These are phyloP conservation scores for Phytophthora podocarpi DNA, from an alignment of 352 stramenopile species.

Conservation along the genomic window DNA sequence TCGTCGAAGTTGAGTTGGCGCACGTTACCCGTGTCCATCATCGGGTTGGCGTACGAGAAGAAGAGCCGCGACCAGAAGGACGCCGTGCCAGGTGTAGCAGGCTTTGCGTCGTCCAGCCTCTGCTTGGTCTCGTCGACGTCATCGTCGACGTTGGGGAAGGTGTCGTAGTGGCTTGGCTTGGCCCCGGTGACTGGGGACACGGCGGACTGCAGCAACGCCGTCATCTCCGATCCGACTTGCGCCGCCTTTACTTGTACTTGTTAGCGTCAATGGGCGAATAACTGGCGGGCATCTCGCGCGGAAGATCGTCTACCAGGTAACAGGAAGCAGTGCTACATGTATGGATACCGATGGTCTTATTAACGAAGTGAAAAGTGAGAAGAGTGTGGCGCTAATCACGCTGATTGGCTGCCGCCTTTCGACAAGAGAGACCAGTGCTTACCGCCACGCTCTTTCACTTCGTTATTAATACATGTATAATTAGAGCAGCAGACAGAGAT, in stretches of 20 bases:
- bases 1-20: constrained; percentile 47
- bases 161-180: constrained; percentile 9
- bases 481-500: too few relatives aligned
- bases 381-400: not conserved
- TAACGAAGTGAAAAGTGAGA: constrained; percentile 2
- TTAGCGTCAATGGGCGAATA: constrained; percentile 1
- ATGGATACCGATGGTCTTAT: not conserved
- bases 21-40: constrained; percentile 46
- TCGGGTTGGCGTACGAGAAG: constrained; percentile 44
- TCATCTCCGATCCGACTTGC: too few relatives aligned
- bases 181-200: constrained; percentile 1
- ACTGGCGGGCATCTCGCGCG: not conserved
- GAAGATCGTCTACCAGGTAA: too few relatives aligned
- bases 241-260: not conserved
- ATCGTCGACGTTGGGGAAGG: constrained; percentile 6
- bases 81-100: constrained; percentile 11
- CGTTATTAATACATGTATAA: too few relatives aligned
- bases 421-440: too few relatives aligned
- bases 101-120: not conserved
- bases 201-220: not conserved
- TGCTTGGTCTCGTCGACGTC: constrained; percentile 11
- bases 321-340: too few relatives aligned
- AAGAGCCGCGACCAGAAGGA: constrained; percentile 34
- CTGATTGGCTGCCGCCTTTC: constrained; percentile 16
- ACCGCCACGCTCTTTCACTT: too few relatives aligned